Evolutionary conservation across 352 stramenopile species (phyloP).

Genomic region (Phytophthora cactorum): DNA sequence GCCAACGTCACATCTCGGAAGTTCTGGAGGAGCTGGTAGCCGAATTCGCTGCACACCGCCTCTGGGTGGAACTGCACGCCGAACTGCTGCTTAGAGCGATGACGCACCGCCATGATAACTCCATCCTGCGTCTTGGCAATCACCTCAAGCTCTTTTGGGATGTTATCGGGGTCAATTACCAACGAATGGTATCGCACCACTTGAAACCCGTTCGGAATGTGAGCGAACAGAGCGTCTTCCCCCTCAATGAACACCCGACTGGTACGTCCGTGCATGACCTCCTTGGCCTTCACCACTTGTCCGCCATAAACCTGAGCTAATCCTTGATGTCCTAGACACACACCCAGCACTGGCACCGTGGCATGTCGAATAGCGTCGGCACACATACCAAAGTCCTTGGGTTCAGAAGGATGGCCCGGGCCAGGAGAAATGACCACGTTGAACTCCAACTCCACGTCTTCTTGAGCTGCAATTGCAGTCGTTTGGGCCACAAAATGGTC

Average conservation of each 20-base stretch:
- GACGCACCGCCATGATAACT: conserved; percentile 91
- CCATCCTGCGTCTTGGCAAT: conserved; percentile 72
- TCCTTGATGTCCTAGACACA: conserved; percentile 98
- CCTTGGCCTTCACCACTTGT: conserved; percentile 74
- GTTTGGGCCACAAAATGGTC: conserved; percentile 53
- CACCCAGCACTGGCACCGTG: conserved; percentile 91
- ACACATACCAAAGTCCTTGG: conserved; percentile 90
- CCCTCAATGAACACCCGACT: conserved; percentile 65
- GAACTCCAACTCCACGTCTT: conserved; percentile 43
- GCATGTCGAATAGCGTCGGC: conserved; percentile 67
- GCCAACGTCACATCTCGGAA: conserved; percentile 78
- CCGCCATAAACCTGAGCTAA: conserved; percentile 91
- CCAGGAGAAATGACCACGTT: conserved; percentile 92
- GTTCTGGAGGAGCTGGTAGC: conserved; percentile 90
- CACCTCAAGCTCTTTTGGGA: conserved; percentile 58
- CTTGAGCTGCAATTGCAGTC: conserved; percentile 19
- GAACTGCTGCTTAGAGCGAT: conserved; percentile 89
- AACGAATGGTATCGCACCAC: conserved; percentile 98
- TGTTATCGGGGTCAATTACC: conserved; percentile 61
- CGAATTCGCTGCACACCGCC: conserved; percentile 90
- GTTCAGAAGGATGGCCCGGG: conserved; percentile 86
- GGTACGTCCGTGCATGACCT: conserved; percentile 95
- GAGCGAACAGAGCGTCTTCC: conserved; percentile 54
- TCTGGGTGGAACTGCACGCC: conserved; percentile 98
- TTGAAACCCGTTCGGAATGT: conserved; percentile 76